Percentiles rank a stretch among this genome's conserved stretches.
Conservation (phyloP, 2,329 filamentous ascomycete species). For the Dactylonectria macrodidyma region DNA sequence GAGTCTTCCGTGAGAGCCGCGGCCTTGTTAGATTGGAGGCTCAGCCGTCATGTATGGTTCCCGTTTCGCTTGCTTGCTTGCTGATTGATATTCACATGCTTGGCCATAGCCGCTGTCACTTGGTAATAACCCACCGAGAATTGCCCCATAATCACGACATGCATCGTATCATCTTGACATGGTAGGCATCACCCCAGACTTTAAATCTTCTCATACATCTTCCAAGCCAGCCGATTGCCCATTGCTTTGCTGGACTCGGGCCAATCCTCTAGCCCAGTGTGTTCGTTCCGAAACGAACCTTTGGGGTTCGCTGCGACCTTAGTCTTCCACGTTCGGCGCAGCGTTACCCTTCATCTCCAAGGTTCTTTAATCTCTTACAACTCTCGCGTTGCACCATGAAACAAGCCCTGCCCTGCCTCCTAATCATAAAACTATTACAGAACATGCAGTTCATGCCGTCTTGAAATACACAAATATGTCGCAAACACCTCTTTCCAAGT, state of each 20-base stretch:
- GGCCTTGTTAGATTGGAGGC: slow-evolving; percentile 22
- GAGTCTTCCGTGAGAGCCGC: neutral
- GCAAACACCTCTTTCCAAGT: neutral
- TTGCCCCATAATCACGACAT: slow-evolving; percentile 4
- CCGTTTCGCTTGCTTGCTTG: slow-evolving; percentile 7
- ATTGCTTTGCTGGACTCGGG: neutral
- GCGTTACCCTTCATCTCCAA: neutral
- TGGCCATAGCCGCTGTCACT: neutral
- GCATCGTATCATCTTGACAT: slow-evolving; percentile 23
- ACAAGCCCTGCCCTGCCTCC: neutral
- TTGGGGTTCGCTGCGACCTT: neutral
- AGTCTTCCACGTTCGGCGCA: neutral
- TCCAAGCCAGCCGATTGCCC: neutral
- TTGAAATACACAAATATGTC: slow-evolving; percentile 12
- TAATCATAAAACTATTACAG: neutral
- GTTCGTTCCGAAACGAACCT: neutral
- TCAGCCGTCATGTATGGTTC: slow-evolving; percentile 7
- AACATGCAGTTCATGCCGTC: slow-evolving; percentile 2
- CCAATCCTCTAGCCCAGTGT: neutral
- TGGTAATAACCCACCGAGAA: neutral
- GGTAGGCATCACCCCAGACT: slow-evolving; percentile 2
- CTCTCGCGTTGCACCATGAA: neutral
- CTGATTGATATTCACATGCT: neutral
- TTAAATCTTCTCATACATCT: neutral
- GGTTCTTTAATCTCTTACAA: neutral